These are phyloP conservation scores for Leccinum variicolor DNA, from an alignment of 768 basidiomycete genomes.

Conservation along the genomic window DNA sequence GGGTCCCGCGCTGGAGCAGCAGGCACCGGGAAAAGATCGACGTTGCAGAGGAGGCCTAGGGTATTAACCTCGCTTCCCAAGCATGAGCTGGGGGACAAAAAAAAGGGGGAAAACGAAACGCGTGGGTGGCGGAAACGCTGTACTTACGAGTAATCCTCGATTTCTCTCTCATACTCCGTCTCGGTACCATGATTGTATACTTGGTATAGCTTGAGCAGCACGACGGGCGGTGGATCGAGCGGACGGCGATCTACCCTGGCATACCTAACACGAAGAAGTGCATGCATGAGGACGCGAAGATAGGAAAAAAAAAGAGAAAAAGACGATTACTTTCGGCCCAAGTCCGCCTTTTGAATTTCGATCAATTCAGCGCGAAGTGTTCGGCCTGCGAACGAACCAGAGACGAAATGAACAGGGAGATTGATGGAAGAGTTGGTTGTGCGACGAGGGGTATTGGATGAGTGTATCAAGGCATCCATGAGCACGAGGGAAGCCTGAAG, in stretches of 20 bases:
- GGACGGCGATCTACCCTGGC: slow-evolving; percentile 63
- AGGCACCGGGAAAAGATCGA: slow-evolving; percentile 70
- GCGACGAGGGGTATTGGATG: slow-evolving; percentile 22
- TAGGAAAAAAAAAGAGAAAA: background rate
- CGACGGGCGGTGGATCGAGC: slow-evolving; percentile 64
- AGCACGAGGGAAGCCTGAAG: background rate
- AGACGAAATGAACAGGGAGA: slow-evolving; percentile 49
- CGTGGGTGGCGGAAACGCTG: background rate
- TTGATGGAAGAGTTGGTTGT: slow-evolving; percentile 28
- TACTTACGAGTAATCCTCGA: slow-evolving; percentile 49
- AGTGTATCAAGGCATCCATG: slow-evolving; percentile 20
- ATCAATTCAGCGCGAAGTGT: slow-evolving; percentile 51
- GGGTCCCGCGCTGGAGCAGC: slow-evolving; percentile 9
- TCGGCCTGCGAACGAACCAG: slow-evolving; percentile 59
- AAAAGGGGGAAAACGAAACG: background rate
- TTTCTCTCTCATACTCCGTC: slow-evolving; percentile 44
- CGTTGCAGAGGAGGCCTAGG: slow-evolving; percentile 72
- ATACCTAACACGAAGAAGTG: slow-evolving; percentile 36
- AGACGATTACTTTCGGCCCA: slow-evolving; percentile 57
- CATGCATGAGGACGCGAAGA: background rate
- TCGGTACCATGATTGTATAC: slow-evolving; percentile 39
- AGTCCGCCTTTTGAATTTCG: slow-evolving; percentile 65
- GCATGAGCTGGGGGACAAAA: slow-evolving; percentile 2
- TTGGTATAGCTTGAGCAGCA: slow-evolving; percentile 50
- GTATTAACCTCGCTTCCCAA: slow-evolving; percentile 52